These are phyloP conservation scores for Fagopyrum tataricum DNA, from an alignment of 148 eudicot species.

Conservation along the genomic window DNA sequence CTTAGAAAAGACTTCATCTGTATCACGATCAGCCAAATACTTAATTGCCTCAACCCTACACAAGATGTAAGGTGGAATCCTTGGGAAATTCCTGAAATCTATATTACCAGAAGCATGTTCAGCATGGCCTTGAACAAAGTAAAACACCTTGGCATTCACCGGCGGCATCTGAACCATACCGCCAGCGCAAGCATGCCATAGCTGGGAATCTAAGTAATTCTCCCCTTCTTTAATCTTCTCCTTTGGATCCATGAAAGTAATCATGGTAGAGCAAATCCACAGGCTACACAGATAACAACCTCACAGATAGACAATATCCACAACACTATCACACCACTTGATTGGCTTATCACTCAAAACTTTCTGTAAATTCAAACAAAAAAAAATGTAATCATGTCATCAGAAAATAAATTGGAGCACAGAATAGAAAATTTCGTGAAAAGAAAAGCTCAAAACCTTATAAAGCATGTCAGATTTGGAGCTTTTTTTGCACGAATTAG, in stretches of 20 bases:
- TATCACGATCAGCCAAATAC: constrained; percentile 77
- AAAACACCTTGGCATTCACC: constrained; percentile 53
- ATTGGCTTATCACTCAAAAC: neutral
- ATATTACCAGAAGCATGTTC: constrained; percentile 67
- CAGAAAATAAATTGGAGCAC: neutral
- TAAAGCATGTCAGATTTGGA: constrained; percentile 14
- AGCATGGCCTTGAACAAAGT: constrained; percentile 83
- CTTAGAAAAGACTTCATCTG: constrained; percentile 80
- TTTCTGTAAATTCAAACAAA: neutral
- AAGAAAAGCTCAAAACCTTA: constrained; percentile 1
- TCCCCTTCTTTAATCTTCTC: constrained; percentile 57
- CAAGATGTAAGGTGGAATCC: constrained; percentile 51
- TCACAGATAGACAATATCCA: neutral
- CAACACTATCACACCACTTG: constrained; percentile 11
- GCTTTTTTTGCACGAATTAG: constrained; percentile 7
- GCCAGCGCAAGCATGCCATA: constrained; percentile 99
- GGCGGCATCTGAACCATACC: constrained; percentile 92
- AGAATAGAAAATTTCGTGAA: neutral
- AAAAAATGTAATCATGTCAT: neutral
- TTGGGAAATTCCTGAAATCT: constrained; percentile 50
- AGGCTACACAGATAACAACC: constrained; percentile 5
- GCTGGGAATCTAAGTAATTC: constrained; percentile 73
- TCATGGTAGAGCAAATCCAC: constrained; percentile 31
- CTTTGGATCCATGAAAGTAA: constrained; percentile 72
- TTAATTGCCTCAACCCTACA: constrained; percentile 52